These are phyloP conservation scores for Pseudomonodictys pantanalensis DNA, from an alignment of 495 filamentous ascomycete species.

Conservation along the genomic window DNA sequence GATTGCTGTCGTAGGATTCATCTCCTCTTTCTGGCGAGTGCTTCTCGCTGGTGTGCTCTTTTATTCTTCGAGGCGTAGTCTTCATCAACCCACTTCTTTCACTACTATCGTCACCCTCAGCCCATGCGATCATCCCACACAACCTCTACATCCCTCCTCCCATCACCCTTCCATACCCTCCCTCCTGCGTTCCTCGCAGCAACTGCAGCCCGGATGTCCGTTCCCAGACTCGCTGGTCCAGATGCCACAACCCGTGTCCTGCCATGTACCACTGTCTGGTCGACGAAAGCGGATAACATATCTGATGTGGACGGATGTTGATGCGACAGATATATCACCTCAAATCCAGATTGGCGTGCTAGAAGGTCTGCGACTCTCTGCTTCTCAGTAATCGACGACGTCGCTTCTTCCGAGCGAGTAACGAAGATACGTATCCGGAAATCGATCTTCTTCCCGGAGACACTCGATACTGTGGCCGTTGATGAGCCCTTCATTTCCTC, in stretches of 20 bases:
- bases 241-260: constrained; percentile 58
- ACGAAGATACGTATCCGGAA: constrained; percentile 57
- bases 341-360: constrained; percentile 6
- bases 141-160: constrained; percentile 54
- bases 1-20: too few relatives aligned
- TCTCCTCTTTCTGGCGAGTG: too few relatives aligned
- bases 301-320: constrained; percentile 33
- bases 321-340: constrained; percentile 23
- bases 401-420: constrained; percentile 47
- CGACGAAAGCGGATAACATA: constrained; percentile 38
- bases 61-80: too few relatives aligned
- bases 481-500: not conserved
- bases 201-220: constrained; percentile 54
- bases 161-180: constrained; percentile 42
- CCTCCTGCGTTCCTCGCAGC: constrained; percentile 36
- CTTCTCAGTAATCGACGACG: not conserved
- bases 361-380: not conserved
- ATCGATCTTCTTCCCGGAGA: constrained; percentile 30
- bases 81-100: not conserved
- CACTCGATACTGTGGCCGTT: constrained; percentile 43
- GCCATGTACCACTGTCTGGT: constrained; percentile 38
- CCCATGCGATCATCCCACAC: constrained; percentile 49
- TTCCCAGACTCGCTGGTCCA: constrained; percentile 60
- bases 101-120: not conserved
- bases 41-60: too few relatives aligned